Percentiles rank a stretch among this genome's conserved stretches.
phyloP scores from a whole-genome alignment of 1,284 basidiomycete genomes.

The Ganoderma meredithae region DNA sequence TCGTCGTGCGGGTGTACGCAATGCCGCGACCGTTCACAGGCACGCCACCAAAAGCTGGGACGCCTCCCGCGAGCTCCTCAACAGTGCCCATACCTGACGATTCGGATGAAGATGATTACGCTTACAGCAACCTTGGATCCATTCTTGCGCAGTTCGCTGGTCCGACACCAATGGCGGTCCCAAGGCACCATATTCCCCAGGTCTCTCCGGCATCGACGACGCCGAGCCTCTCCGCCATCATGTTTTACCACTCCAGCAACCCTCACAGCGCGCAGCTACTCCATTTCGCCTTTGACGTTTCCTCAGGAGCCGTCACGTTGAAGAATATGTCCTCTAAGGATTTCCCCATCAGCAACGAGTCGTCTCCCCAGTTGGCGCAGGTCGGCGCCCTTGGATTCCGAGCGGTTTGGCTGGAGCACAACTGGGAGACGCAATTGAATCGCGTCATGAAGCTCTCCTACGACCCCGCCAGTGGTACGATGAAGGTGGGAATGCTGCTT shows the following conservation, averaged over 20 bases:
- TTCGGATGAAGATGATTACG: slow-evolving; percentile 20
- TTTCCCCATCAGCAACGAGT: slow-evolving; percentile 37
- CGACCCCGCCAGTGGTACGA: slow-evolving; percentile 32
- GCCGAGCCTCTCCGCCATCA: slow-evolving; percentile 33
- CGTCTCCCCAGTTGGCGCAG: slow-evolving; percentile 51
- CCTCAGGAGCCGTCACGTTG: slow-evolving; percentile 12
- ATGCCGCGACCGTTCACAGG: slow-evolving; percentile 33
- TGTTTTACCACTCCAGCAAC: slow-evolving; percentile 36
- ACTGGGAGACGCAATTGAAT: slow-evolving; percentile 56
- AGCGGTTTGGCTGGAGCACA: slow-evolving; percentile 60
- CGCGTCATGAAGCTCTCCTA: slow-evolving; percentile 56
- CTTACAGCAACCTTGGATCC: slow-evolving; percentile 33
- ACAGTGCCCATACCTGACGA: slow-evolving; percentile 14
- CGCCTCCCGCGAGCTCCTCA: slow-evolving; percentile 19
- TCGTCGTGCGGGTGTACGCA: slow-evolving; percentile 40
- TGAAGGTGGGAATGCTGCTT: slow-evolving; percentile 46
- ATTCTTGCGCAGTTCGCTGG: slow-evolving; percentile 31
- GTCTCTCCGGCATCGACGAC: slow-evolving; percentile 34
- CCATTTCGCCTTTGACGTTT: slow-evolving; percentile 34
- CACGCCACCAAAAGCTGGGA: slow-evolving; percentile 10
- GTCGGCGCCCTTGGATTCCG: slow-evolving; percentile 54
- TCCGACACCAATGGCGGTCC: slow-evolving; percentile 32
- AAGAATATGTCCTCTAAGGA: slow-evolving; percentile 27
- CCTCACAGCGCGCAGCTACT: slow-evolving; percentile 35
- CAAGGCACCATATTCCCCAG: slow-evolving; percentile 34